Conservation (phyloP, 148 eudicot genomes). For the Diospyros lotus region DNA sequence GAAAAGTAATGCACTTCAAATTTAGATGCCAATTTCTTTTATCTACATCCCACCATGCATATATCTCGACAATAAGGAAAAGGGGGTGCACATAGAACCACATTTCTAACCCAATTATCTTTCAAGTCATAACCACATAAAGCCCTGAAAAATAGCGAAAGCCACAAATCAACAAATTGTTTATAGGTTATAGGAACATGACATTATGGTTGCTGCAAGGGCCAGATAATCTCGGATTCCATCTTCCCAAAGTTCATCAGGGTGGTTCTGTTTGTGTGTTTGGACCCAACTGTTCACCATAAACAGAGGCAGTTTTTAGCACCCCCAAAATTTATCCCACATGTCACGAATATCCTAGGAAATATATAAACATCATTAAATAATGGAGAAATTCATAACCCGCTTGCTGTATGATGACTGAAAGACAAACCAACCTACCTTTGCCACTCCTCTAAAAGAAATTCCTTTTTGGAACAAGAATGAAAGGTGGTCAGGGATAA, state of each 20-base stretch:
- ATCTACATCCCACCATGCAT: background rate
- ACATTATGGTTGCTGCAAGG: conserved; percentile 73
- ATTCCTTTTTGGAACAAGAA: background rate
- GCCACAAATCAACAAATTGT: background rate
- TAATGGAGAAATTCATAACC: background rate
- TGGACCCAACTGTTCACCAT: conserved; percentile 82
- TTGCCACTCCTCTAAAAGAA: no score
- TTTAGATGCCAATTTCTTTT: background rate
- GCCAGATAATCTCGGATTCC: conserved; percentile 69
- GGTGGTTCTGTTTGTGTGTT: conserved; percentile 73
- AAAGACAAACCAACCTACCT: no score
- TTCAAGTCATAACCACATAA: background rate
- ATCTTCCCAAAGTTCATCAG: conserved; percentile 99
- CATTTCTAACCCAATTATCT: background rate
- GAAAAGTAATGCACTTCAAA: background rate
- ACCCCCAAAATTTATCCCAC: background rate
- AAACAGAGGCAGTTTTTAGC: conserved; percentile 1
- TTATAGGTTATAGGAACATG: conserved; percentile 10
- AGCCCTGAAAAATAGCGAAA: background rate
- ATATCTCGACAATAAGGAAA: background rate
- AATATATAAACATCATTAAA: background rate
- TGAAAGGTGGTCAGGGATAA: background rate
- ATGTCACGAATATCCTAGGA: background rate
- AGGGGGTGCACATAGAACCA: background rate
- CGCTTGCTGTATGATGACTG: background rate